Conservation (phyloP, 2,329 filamentous ascomycete species). For the Sclerotiophoma versabilis region DNA sequence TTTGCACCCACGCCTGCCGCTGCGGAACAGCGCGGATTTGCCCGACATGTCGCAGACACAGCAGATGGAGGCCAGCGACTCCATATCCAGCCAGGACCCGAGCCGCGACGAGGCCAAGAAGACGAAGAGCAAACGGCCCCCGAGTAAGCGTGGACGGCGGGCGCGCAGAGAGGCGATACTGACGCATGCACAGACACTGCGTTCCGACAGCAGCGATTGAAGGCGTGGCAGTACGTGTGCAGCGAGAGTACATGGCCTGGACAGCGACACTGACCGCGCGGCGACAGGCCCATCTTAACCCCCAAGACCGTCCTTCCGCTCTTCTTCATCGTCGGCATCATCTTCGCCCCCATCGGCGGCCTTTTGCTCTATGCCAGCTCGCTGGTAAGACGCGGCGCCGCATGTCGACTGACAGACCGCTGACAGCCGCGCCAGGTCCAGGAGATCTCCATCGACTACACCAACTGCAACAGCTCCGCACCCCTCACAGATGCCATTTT, state of each 20-base stretch:
- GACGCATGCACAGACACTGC: conserved; percentile 75
- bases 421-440: conserved; percentile 69
- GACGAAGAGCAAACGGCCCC: conserved; percentile 88
- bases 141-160: conserved; percentile 66
- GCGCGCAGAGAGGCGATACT: conserved; percentile 23
- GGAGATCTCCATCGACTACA: conserved; percentile 91
- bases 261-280: conserved; percentile 48
- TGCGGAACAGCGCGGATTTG: conserved; percentile 43
- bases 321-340: conserved; percentile 88
- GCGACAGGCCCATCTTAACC: conserved; percentile 82
- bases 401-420: background rate
- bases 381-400: conserved; percentile 62
- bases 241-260: background rate
- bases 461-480: conserved; percentile 70
- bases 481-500: conserved; percentile 45
- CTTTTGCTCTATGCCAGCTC: conserved; percentile 85
- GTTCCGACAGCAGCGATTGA: conserved; percentile 94
- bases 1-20: conserved; percentile 24
- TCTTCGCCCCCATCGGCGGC: conserved; percentile 93
- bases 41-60: conserved; percentile 55
- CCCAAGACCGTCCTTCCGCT: conserved; percentile 91
- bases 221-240: conserved; percentile 91
- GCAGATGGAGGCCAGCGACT: conserved; percentile 53
- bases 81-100: conserved; percentile 53
- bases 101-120: conserved; percentile 60